Base-by-base conservation (phyloP, 352 stramenopile genomes). In the Pythium inflatum region DNA sequence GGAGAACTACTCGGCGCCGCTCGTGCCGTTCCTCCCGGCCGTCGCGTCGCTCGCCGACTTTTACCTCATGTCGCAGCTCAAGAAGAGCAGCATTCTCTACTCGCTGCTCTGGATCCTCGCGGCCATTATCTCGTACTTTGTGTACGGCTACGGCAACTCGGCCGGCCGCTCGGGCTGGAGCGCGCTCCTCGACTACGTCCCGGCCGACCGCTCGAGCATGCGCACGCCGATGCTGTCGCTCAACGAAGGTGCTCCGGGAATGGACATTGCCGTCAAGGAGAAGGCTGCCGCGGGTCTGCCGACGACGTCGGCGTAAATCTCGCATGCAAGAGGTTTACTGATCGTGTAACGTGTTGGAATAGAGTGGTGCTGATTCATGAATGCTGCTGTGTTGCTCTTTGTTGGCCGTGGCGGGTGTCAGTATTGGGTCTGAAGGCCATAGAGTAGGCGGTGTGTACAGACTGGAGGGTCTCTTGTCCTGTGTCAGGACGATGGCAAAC, bases 111-210 rank as follows among this genome's bases (percentile, higher is more conserved):
- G 85, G 85, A 62, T 94, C 60, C 77, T 31, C 11, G 80, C 74
- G 13, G 86, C 73, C 20, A 74, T 91, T 6, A 16, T 94, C 14
- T 90, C 86, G 59, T 94, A 94, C 74, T 90, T 92, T 40, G 71
- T 77, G 11, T 94, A 94, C 67, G 87, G 87, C 34, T 94, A 90
- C 73, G 70, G 68, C 59, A 79, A 89, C 76, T 82, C 81, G 16
- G 81, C 79, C 12, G 83, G 84, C 34, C 85, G 82, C 60, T 83
- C 77, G 2, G 82, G 77, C 18, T 93, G 86, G 86, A 86, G 77
- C 55, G 61, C 75, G 36, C 63, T 91, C 58, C 56, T 92, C 30
- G 76, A 79, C 41, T 82, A 76, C 34, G 62, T 88, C 18, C 81
- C 83, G 14, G 69, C 71, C 33, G 74, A 85, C 49, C 38, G 55